phyloP scores from a whole-genome alignment of 1,139 yeast species.

The Torulaspora pretoriensis region DNA sequence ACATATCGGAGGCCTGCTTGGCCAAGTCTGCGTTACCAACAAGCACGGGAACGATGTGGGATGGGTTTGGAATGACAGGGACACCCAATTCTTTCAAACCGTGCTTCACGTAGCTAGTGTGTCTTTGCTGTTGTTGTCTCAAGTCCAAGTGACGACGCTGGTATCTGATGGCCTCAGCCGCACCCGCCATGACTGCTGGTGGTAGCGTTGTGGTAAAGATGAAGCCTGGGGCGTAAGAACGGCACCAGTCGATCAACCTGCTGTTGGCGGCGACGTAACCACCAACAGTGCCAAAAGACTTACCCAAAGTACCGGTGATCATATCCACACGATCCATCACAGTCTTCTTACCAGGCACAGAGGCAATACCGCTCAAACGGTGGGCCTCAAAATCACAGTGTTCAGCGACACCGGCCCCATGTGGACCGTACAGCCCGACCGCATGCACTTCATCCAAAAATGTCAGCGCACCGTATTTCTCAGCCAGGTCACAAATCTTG shows the following conservation, averaged over 20 bases:
- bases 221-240: slow-evolving; percentile 96
- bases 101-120: slow-evolving; percentile 79
- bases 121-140: slow-evolving; percentile 79
- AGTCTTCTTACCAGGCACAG: slow-evolving; percentile 46
- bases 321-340: slow-evolving; percentile 90
- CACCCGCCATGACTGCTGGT: slow-evolving; percentile 97
- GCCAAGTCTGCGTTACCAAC: slow-evolving; percentile 94
- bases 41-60: slow-evolving; percentile 92
- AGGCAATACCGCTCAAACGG: slow-evolving; percentile 58
- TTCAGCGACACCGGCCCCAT: slow-evolving; percentile 99
- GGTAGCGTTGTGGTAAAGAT: slow-evolving; percentile 95
- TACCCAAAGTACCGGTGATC: slow-evolving; percentile 96
- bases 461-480: slow-evolving; percentile 93
- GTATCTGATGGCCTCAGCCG: slow-evolving; percentile 78
- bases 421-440: slow-evolving; percentile 98
- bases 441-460: slow-evolving; percentile 98
- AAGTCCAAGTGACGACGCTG: slow-evolving; percentile 74
- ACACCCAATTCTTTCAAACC: slow-evolving; percentile 67
- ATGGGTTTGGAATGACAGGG: slow-evolving; percentile 96
- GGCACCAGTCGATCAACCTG: slow-evolving; percentile 83
- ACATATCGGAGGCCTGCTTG: slow-evolving; percentile 82
- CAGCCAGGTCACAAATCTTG: slow-evolving; percentile 91
- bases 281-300: slow-evolving; percentile 95
- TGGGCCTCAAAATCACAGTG: slow-evolving; percentile 86
- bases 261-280: slow-evolving; percentile 93